phyloP scores from a whole-genome alignment of 495 filamentous ascomycete species.

The Tuber calosporum region DNA sequence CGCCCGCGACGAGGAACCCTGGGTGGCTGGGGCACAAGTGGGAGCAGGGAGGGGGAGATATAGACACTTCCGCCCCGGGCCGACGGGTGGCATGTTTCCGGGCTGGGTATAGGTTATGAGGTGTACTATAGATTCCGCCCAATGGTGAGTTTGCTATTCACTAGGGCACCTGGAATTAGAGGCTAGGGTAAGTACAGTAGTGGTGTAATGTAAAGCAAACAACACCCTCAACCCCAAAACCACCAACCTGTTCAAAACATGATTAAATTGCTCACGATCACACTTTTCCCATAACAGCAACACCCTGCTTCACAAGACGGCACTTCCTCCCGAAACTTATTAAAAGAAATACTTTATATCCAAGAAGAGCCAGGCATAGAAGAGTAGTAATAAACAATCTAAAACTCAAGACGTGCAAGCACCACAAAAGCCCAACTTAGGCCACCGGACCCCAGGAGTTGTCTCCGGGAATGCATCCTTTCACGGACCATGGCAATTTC shows the following conservation, averaged over 20 bases:
- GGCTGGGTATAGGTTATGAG: background rate
- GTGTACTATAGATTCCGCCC: background rate
- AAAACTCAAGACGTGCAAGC: background rate
- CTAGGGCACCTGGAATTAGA: background rate
- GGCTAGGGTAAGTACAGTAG: background rate
- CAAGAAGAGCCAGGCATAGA: background rate
- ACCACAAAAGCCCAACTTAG: background rate
- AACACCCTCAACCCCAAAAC: background rate
- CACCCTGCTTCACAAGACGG: too few relatives aligned
- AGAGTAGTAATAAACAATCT: background rate
- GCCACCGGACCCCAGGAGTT: background rate
- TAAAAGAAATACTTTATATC: background rate
- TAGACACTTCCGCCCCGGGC: background rate
- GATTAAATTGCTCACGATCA: background rate
- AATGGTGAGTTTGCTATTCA: background rate
- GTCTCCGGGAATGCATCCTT: too few relatives aligned
- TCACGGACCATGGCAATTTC: too few relatives aligned
- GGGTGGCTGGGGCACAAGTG: background rate
- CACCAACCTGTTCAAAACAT: background rate
- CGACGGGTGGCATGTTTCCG: too few relatives aligned
- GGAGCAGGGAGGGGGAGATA: background rate
- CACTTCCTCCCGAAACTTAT: background rate
- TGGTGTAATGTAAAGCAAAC: background rate
- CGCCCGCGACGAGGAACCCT: too few relatives aligned
- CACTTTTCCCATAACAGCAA: too few relatives aligned